Evolutionary conservation across 1,284 basidiomycete genomes (phyloP).

Genomic region (Tremellales sp.): DNA sequence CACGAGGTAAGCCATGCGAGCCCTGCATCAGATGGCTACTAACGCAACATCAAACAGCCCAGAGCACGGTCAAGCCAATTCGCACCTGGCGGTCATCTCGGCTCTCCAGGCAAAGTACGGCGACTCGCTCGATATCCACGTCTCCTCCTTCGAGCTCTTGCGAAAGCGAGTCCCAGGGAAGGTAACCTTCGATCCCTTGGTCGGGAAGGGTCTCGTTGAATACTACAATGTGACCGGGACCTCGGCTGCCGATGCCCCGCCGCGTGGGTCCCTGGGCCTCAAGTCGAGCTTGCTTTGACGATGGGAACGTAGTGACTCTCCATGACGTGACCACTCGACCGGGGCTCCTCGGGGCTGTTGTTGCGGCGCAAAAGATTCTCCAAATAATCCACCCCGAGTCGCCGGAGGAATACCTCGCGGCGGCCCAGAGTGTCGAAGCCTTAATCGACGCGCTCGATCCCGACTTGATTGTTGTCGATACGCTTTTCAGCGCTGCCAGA

Average conservation of each 20-base stretch:
- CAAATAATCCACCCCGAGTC: conserved; percentile 11
- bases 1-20: too few relatives aligned
- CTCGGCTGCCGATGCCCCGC: not conserved
- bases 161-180: conserved; percentile 4
- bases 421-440: conserved; percentile 5
- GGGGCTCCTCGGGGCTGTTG: conserved; percentile 7
- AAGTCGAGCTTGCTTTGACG: not conserved
- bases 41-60: too few relatives aligned
- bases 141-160: conserved; percentile 12
- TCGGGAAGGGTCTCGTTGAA: conserved; percentile 9
- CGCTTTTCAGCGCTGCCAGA: conserved; percentile 8
- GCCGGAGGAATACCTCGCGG: conserved; percentile 16
- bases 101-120: conserved; percentile 10
- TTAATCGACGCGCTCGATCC: conserved; percentile 13
- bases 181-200: conserved; percentile 14
- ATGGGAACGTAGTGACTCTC: not conserved
- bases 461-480: conserved; percentile 15
- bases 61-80: conserved; percentile 23
- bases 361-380: not conserved
- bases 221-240: not conserved
- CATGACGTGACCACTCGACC: not conserved
- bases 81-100: conserved; percentile 17
- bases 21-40: too few relatives aligned
- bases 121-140: conserved; percentile 16
- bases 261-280: not conserved